Conservation (phyloP, 2,329 filamentous ascomycete species). For the Penicillium occitanis region DNA sequence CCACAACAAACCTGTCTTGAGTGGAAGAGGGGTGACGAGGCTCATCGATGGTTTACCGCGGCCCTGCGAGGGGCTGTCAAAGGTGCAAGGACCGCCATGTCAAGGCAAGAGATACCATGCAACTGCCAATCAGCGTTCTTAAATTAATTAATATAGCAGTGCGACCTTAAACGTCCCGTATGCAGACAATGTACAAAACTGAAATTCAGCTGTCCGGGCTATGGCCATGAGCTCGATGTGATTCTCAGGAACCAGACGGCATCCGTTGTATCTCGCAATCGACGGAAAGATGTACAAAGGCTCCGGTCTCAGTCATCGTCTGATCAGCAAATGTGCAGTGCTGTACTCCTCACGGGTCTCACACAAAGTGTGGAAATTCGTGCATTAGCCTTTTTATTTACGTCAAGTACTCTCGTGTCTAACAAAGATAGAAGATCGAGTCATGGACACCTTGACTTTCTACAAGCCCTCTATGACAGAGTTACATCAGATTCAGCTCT, state of each 20-base stretch:
- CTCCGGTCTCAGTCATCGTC: not conserved
- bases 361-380: slow-evolving; percentile 11
- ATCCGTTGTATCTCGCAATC: slow-evolving; percentile 15
- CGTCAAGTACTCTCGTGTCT: not conserved
- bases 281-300: not conserved
- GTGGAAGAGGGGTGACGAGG: not conserved
- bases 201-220: slow-evolving; percentile 15
- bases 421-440: slow-evolving; percentile 10
- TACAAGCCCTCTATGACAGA: slow-evolving; percentile 7
- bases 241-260: slow-evolving; percentile 19
- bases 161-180: slow-evolving; percentile 14
- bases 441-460: slow-evolving; percentile 20
- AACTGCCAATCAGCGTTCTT: too few species aligned
- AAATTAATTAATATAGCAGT: slow-evolving; percentile 1
- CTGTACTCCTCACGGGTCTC: not conserved
- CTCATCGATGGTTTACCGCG: slow-evolving; percentile 17
- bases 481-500: slow-evolving; percentile 5
- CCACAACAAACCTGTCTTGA: not conserved
- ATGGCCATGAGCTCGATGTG: slow-evolving; percentile 18
- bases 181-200: slow-evolving; percentile 17
- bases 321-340: not conserved
- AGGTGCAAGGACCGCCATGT: slow-evolving; percentile 20
- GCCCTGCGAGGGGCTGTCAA: slow-evolving; percentile 19
- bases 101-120: slow-evolving; percentile 10
- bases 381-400: slow-evolving; percentile 7